Base-by-base conservation (phyloP, 371 early-diverging fungal genomes). In the Mortierella sp. region DNA sequence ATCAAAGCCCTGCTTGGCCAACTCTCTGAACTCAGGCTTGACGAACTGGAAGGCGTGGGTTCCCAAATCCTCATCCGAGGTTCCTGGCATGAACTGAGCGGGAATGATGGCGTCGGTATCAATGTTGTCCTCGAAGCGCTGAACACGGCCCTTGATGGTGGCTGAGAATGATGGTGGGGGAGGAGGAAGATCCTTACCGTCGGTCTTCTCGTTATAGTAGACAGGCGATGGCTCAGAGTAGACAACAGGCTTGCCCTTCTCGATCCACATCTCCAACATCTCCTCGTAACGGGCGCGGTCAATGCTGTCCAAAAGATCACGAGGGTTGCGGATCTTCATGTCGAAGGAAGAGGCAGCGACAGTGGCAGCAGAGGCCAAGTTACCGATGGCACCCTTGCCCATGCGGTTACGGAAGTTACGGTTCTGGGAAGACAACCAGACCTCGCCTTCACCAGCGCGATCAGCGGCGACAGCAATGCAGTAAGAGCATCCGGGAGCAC, bases 401-500 rank as follows among this genome's bases (percentile, higher is more conserved):
- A 94, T 94, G 66, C 94, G 90, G 85, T 94, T 94, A 84, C 90
- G 92, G 84, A 94, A 94, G 85, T 94, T 94, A 63, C 94, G 88
- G 88, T 94, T 94, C 86, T 94, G 94, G 58, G 92, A 91, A 65
- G 89, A 88, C 66, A 94, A 85, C 94, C 94, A 94, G 24, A 94
- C 90, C 79, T 94, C 94, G 28, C 93, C 94, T 54, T 94, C 93
- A 57, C 91, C 91, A 57, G 94, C 94, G 49, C 85, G 85, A 71
- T 94, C 94, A 18, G 94, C 94, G 12, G 94, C 94, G 66, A 94
- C 90, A 37, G 91, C 94, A 68, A 94, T 88, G 80, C 94, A 94
- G 89, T 94, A 94, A n/a, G 90, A 90, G 84, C 94, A 94, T 54
- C 94, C 94, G n/a, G 94, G 94, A n/a, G 92, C 93, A 51, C 94